Conservation (phyloP, 1,284 basidiomycete genomes). For the Psilocybe mexicana region DNA sequence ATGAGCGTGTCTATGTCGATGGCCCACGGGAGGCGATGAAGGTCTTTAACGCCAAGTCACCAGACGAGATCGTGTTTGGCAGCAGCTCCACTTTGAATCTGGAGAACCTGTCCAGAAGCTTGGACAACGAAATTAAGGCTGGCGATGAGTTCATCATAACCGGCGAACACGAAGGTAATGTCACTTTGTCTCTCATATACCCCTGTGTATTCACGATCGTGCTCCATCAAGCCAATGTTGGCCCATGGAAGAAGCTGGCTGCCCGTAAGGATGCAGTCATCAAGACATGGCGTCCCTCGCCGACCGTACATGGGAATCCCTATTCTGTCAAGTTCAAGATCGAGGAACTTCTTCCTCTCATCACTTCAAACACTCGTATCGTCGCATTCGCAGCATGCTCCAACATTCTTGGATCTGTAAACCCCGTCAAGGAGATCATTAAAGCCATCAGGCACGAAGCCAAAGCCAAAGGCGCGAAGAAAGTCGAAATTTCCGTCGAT, state of each 20-base stretch:
- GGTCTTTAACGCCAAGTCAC: conserved; percentile 62
- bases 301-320: conserved; percentile 55
- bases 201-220: background rate
- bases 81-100: conserved; percentile 67
- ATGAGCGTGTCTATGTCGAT: conserved; percentile 47
- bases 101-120: conserved; percentile 62
- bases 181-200: background rate
- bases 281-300: conserved; percentile 60
- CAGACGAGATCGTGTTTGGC: conserved; percentile 67
- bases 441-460: conserved; percentile 53
- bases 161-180: conserved; percentile 74
- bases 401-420: conserved; percentile 71
- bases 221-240: conserved; percentile 61
- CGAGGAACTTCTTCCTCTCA: conserved; percentile 60
- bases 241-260: conserved; percentile 77
- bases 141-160: conserved; percentile 77
- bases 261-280: conserved; percentile 53
- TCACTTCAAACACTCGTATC: conserved; percentile 66
- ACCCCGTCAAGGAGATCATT: conserved; percentile 60
- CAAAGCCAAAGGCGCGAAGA: conserved; percentile 52
- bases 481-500: conserved; percentile 69
- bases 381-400: conserved; percentile 77
- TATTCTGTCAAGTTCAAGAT: conserved; percentile 63
- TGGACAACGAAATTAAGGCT: conserved; percentile 51
- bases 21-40: conserved; percentile 54